Conservation (phyloP, 139 green algal species). For the Diplosphaera chodatii region DNA sequence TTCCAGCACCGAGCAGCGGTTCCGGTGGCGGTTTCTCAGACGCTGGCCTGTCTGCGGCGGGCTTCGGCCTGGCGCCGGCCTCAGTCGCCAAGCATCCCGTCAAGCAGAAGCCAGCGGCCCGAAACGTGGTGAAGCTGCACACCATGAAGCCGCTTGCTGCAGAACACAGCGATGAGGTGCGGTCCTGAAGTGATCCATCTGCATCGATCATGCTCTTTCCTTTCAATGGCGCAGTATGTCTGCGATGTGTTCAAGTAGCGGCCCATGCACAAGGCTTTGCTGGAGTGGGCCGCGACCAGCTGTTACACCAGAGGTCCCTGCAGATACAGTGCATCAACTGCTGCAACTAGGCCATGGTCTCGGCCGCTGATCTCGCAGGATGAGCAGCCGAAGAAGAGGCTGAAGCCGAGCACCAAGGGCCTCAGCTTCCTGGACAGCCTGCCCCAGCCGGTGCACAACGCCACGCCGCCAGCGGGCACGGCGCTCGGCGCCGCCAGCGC, state of each 20-base stretch:
- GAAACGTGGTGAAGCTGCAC: background rate
- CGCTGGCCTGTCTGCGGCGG: background rate
- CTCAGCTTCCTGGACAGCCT: conserved; percentile 37
- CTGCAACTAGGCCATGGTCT: no score
- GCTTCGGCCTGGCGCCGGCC: background rate
- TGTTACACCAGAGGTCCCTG: no score
- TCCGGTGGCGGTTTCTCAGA: no score
- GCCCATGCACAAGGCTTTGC: no score
- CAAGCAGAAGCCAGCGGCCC: background rate
- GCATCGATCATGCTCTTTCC: no score
- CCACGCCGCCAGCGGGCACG: background rate
- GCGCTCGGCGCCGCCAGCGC: conserved; percentile 7
- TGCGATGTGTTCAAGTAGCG: no score
- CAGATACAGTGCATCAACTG: no score
- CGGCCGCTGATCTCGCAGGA: no score
- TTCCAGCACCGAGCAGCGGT: background rate
- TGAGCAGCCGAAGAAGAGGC: conserved; percentile 18
- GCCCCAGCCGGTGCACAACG: conserved; percentile 48
- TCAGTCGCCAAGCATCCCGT: background rate
- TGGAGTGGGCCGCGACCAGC: no score
- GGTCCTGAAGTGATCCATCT: no score
- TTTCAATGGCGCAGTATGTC: no score
- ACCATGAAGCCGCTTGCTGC: background rate
- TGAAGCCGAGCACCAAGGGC: conserved; percentile 10
- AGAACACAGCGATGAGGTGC: background rate